These are phyloP conservation scores for Phytophthora pinifolia DNA, from an alignment of 352 stramenopile genomes.

Conservation along the genomic window DNA sequence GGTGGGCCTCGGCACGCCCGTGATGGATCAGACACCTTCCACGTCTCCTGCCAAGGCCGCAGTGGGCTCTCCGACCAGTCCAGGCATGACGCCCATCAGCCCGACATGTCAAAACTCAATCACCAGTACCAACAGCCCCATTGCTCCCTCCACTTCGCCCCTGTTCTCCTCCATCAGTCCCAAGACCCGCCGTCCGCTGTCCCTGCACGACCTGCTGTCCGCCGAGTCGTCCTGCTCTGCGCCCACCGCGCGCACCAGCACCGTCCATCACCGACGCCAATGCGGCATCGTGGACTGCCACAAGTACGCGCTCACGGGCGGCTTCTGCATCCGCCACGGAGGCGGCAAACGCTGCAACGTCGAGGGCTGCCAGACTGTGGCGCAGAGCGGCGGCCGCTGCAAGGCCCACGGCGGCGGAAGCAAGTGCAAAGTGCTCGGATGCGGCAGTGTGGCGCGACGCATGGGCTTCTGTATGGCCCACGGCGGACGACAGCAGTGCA, in stretches of 20 bases:
- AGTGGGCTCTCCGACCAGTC: slow-evolving; percentile 38
- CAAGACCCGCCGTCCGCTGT: slow-evolving; percentile 48
- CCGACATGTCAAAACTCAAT: background rate
- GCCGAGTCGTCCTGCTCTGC: slow-evolving; percentile 19
- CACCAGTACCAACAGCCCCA: background rate
- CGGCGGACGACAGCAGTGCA: slow-evolving; percentile 73
- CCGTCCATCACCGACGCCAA: slow-evolving; percentile 51
- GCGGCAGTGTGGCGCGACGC: slow-evolving; percentile 59
- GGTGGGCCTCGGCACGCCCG: slow-evolving; percentile 15
- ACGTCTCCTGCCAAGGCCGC: slow-evolving; percentile 22
- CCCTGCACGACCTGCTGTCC: slow-evolving; percentile 56
- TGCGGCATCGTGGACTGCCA: slow-evolving; percentile 53
- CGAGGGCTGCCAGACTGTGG: slow-evolving; percentile 61
- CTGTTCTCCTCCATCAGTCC: slow-evolving; percentile 6
- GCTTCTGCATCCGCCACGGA: slow-evolving; percentile 76
- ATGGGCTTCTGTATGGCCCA: slow-evolving; percentile 79
- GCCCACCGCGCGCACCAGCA: slow-evolving; percentile 19
- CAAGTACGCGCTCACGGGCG: slow-evolving; percentile 70
- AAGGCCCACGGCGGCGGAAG: slow-evolving; percentile 84
- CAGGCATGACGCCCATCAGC: slow-evolving; percentile 24
- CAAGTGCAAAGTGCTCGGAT: slow-evolving; percentile 68
- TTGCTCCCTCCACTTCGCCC: background rate
- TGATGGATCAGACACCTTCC: slow-evolving; percentile 7
- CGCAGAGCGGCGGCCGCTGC: slow-evolving; percentile 78
- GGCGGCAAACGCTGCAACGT: slow-evolving; percentile 74